Evolutionary conservation across 257 asterid genomes (phyloP), one percentile per base, ranked within the genome.

Genomic region (Solanum clarkiae): DNA sequence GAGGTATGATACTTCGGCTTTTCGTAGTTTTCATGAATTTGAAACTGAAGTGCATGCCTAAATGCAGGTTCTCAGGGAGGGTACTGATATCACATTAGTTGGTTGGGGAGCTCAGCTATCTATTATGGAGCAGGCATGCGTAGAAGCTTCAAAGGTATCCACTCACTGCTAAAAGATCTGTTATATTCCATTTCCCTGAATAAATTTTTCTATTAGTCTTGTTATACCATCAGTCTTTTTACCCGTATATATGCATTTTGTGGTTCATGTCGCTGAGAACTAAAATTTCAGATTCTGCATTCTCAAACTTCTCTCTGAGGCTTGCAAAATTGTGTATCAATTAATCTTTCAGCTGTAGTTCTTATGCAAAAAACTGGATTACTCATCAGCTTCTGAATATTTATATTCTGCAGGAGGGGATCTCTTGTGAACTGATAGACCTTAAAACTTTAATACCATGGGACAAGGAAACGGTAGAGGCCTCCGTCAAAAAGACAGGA

Each of bases 101-200:
- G 99, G 99, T 44, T 97, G 99, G 99, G 98, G 99, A 84, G 98
- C 98, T 88, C 99, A 97, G 93, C 91, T 97, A 59, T 86, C 93
- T 49, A 71, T 93, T 55, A 93, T 97, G 97, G 94, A 94, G 88
- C 93, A 97, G 91, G 99, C 98, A 56, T 93, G 96, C 83, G 42
- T 49, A 65, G 97, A 97, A 84, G 99, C 99, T 44, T 98, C 94
- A 91, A 95, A 97, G 98, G 99, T 94, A 70, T 9, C 20, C 53
- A 54, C 40, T 32, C 15, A 13, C 29, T 69, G 32, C 86, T 84
- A 70, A 20, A 8, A 40, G 63, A 84, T 29, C 49, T 53, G 47
- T 53, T 79, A 53, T 26, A 24, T 14, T 51, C 42, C 40, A 20
- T 53, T 51, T 10, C 65, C 81, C 75, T 69, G 26, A 49, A 51